phyloP scores from a whole-genome alignment of 768 basidiomycete species.

The Lactifluus pinguis region DNA sequence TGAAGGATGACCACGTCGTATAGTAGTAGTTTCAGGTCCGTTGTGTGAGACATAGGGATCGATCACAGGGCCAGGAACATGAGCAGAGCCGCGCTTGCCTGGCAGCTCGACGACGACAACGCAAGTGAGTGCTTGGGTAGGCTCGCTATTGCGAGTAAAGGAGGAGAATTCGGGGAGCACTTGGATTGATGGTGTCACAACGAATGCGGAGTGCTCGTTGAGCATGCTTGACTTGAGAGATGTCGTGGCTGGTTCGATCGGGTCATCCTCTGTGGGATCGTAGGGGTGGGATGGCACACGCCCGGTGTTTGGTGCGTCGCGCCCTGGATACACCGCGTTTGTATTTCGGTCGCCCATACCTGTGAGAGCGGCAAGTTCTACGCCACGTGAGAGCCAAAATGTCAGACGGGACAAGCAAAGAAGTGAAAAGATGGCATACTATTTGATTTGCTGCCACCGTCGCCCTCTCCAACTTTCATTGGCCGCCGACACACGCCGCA shows the following conservation, averaged over 20 bases:
- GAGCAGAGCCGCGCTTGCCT: conserved; percentile 44
- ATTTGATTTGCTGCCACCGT: conserved; percentile 77
- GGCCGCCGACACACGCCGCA: conserved; percentile 95
- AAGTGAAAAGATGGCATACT: conserved; percentile 48
- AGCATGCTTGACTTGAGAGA: conserved; percentile 37
- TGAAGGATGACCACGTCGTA: conserved; percentile 26
- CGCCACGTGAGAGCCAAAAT: conserved; percentile 12
- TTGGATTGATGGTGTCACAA: conserved; percentile 89
- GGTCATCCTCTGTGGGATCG: conserved; percentile 82
- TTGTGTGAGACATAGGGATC: conserved; percentile 34
- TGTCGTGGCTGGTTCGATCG: conserved; percentile 46
- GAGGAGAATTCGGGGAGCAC: conserved; percentile 88
- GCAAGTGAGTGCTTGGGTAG: conserved; percentile 83
- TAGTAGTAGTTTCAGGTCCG: conserved; percentile 13
- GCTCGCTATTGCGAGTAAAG: conserved; percentile 57
- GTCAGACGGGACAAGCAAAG: not conserved
- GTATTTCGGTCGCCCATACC: conserved; percentile 67
- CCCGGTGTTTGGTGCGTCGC: conserved; percentile 43
- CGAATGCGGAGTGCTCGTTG: conserved; percentile 44
- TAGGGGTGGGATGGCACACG: conserved; percentile 17
- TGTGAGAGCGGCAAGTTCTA: conserved; percentile 90
- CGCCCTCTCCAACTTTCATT: conserved; percentile 91
- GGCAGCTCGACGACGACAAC: conserved; percentile 92
- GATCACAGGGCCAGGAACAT: conserved; percentile 26
- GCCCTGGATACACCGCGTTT: conserved; percentile 56